Evolutionary conservation across 352 stramenopile species (phyloP).

Genomic region (Plasmopara viticola): DNA sequence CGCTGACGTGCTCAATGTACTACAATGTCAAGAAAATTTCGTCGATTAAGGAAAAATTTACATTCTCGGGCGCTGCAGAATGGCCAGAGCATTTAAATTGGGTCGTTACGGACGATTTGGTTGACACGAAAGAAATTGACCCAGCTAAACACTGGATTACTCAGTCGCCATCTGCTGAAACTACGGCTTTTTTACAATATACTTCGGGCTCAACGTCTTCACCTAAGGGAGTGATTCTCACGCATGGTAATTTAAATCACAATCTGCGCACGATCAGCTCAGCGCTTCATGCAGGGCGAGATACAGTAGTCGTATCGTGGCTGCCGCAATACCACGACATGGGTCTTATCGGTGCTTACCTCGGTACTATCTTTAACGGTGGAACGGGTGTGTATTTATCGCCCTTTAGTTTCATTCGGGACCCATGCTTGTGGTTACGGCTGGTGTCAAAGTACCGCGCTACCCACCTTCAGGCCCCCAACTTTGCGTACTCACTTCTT

Average conservation of each 20-base stretch:
- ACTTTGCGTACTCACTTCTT: slow-evolving; percentile 97
- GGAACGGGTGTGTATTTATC: slow-evolving; percentile 96
- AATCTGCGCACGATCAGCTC: slow-evolving; percentile 95
- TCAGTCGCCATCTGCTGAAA: slow-evolving; percentile 33
- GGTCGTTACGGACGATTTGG: slow-evolving; percentile 78
- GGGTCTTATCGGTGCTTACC: slow-evolving; percentile 96
- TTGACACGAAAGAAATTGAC: slow-evolving; percentile 42
- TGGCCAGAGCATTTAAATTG: slow-evolving; percentile 89
- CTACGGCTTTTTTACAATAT: slow-evolving; percentile 98
- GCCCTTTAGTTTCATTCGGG: slow-evolving; percentile 95
- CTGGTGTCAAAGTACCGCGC: slow-evolving; percentile 80
- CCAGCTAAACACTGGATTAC: slow-evolving; percentile 37
- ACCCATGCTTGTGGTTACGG: slow-evolving; percentile 94
- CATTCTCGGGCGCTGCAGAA: slow-evolving; percentile 41
- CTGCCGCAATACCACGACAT: slow-evolving; percentile 99
- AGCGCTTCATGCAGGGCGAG: slow-evolving; percentile 81
- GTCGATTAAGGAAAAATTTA: slow-evolving; percentile 78
- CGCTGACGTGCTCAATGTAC: slow-evolving; percentile 92
- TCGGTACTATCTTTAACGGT: slow-evolving; percentile 77
- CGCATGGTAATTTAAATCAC: slow-evolving; percentile 94
- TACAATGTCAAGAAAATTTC: slow-evolving; percentile 92
- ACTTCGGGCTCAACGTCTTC: slow-evolving; percentile 97
- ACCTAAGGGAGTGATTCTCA: slow-evolving; percentile 98
- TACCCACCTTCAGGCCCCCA: slow-evolving; percentile 97
- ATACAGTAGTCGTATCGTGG: slow-evolving; percentile 96